Percentiles rank a stretch among this genome's conserved stretches.
phyloP scores from a whole-genome alignment of 2,329 filamentous ascomycete species.

The Ophiostoma pallidulum region DNA sequence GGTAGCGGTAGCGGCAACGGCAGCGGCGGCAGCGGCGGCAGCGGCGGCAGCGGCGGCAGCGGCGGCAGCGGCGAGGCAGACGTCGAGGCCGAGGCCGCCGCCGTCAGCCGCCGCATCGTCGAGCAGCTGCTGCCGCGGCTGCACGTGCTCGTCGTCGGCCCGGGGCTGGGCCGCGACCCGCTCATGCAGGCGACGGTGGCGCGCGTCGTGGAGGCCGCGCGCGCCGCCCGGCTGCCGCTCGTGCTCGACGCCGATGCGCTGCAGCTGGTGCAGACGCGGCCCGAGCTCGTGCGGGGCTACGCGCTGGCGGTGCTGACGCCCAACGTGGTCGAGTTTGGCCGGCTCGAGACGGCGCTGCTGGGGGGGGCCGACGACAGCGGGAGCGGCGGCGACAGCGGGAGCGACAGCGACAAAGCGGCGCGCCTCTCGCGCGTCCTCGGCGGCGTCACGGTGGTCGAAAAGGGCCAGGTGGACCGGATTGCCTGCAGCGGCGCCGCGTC shows the following conservation, averaged over 20 bases:
- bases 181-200: slow-evolving; percentile 84
- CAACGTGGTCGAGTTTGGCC: slow-evolving; percentile 85
- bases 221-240: slow-evolving; percentile 61
- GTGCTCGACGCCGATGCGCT: slow-evolving; percentile 90
- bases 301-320: slow-evolving; percentile 80
- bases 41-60: neutral
- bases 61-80: slow-evolving; percentile 11
- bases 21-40: neutral
- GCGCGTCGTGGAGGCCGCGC: slow-evolving; percentile 68
- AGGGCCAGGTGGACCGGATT: slow-evolving; percentile 74
- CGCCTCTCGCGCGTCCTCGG: slow-evolving; percentile 64
- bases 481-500: slow-evolving; percentile 24
- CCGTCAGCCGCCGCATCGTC: slow-evolving; percentile 59
- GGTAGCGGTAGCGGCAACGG: no score
- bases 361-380: slow-evolving; percentile 33
- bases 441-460: slow-evolving; percentile 86
- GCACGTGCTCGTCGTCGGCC: slow-evolving; percentile 87
- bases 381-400: slow-evolving; percentile 13
- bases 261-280: slow-evolving; percentile 63
- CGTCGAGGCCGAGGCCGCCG: slow-evolving; percentile 45
- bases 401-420: slow-evolving; percentile 41
- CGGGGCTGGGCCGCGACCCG: slow-evolving; percentile 79
- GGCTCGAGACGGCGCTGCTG: slow-evolving; percentile 66
- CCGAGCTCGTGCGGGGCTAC: slow-evolving; percentile 72
- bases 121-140: slow-evolving; percentile 76